Conservation (phyloP, 345 rosid genomes). For the Linum usitatissimum region DNA sequence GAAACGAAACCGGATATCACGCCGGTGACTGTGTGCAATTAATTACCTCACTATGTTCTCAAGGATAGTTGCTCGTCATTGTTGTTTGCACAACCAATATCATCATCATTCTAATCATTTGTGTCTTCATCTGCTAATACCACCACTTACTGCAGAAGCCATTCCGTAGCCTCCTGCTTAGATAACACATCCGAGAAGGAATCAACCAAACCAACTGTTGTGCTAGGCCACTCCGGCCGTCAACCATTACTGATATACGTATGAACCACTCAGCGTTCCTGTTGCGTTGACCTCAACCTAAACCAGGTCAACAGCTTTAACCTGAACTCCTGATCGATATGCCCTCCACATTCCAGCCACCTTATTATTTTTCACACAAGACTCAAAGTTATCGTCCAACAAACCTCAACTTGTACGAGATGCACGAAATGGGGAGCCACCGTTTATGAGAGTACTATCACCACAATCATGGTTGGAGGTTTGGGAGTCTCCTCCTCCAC, state of each 20-base stretch:
- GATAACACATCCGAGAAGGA: slow-evolving; percentile 68
- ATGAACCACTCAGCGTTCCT: slow-evolving; percentile 81
- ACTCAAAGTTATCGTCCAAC: slow-evolving; percentile 74
- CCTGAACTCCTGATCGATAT: slow-evolving; percentile 67
- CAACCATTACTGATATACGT: slow-evolving; percentile 72
- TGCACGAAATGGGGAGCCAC: slow-evolving; percentile 36
- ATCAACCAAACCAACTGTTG: slow-evolving; percentile 80
- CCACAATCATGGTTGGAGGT: slow-evolving; percentile 55
- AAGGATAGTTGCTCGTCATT: no score
- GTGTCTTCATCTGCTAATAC: no score
- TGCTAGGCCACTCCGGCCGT: slow-evolving; percentile 83
- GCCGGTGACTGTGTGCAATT: no score
- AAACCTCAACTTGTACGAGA: slow-evolving; percentile 33
- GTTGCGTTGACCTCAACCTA: slow-evolving; percentile 71
- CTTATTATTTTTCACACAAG: slow-evolving; percentile 69
- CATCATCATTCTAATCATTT: no score
- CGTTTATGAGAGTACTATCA: slow-evolving; percentile 67
- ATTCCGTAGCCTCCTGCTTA: slow-evolving; percentile 51
- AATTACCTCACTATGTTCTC: no score
- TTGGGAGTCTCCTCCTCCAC: slow-evolving; percentile 15
- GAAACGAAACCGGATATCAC: no score
- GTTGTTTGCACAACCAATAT: no score
- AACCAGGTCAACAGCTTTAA: slow-evolving; percentile 89
- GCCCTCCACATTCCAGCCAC: slow-evolving; percentile 73
- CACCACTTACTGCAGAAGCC: slow-evolving; percentile 53